Conservation (phyloP, 1,284 basidiomycete species). For the Pterulicium gracile region DNA sequence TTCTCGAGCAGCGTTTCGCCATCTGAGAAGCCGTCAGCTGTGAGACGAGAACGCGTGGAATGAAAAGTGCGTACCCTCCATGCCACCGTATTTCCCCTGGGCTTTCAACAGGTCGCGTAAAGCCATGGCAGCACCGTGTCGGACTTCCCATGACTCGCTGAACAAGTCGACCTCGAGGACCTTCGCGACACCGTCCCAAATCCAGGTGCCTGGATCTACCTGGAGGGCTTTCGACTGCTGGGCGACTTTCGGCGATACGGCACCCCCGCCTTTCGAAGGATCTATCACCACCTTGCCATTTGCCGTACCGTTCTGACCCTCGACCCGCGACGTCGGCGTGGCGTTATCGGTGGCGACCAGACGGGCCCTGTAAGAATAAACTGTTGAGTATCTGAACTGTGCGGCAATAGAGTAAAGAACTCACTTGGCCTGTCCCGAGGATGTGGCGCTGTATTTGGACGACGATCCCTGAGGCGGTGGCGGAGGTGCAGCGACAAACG, state of each 20-base stretch:
- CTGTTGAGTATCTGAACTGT: constrained; percentile 1
- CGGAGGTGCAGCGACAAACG: constrained; percentile 64
- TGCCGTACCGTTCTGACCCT: constrained; percentile 33
- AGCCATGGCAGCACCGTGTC: constrained; percentile 92
- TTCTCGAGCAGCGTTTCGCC: constrained; percentile 45
- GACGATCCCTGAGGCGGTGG: constrained; percentile 40
- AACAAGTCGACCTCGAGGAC: constrained; percentile 82
- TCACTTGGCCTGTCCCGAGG: constrained; percentile 49
- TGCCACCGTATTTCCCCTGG: constrained; percentile 79
- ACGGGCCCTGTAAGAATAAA: constrained; percentile 41
- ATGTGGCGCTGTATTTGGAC: constrained; percentile 44
- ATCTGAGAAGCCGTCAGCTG: constrained; percentile 23
- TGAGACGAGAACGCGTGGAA: not conserved
- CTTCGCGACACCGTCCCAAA: constrained; percentile 82
- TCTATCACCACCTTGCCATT: constrained; percentile 64
- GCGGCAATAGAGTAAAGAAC: constrained; percentile 13
- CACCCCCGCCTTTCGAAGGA: constrained; percentile 72
- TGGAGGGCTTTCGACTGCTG: constrained; percentile 67
- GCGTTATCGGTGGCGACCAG: constrained; percentile 45
- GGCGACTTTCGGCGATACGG: constrained; percentile 63
- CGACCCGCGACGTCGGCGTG: constrained; percentile 36
- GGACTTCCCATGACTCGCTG: constrained; percentile 84
- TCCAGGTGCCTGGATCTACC: constrained; percentile 68
- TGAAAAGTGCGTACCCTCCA: constrained; percentile 38
- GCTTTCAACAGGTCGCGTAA: constrained; percentile 82